Evolutionary conservation across 176 grass and related monocot species (phyloP), one percentile per base, ranked within the genome.

Genomic region (Chloris gayana): DNA sequence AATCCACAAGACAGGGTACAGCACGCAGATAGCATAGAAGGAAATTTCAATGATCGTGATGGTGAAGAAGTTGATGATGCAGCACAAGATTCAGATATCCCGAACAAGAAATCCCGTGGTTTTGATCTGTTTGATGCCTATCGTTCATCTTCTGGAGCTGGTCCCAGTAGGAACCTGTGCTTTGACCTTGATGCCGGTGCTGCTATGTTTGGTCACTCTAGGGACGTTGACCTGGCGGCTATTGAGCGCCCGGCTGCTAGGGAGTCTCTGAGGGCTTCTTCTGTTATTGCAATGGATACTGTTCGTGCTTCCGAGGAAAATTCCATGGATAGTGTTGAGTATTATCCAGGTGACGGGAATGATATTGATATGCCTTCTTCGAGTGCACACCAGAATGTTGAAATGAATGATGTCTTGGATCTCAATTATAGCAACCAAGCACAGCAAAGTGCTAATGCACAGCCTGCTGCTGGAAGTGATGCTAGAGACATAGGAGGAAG

Each of bases 301-400:
- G 80, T 93, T 83, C 85, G 37, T 45, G 86, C 84, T 47, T 61
- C 74, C 10, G 75, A 93, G 32, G 88, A 98, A 33, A 86, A 93
- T 81, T 98, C 96, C 7, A 98, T 98, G 96, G 96, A 98, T 76
- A 98, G 96, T 57, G 96, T 98, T 65, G 96, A 95, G 79, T 95
- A 98, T 81, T 83, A 98, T 86, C 96, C 92, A 9, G 92, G 86
- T 81, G 84, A 76, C 75, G 81, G 80, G 44, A 91, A 87, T 86
- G 92, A 89, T 79, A 74, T 91, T 65, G 74, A 91, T 77, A 90
- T 86, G 88, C 94, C 89, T 82, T 97, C 94, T 82, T 91, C 94
- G 12, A 91, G 87, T 67, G 74, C 85, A 30, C 68, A 88, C 39
- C 81, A 91, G 77, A 97, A 90, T 69, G 72, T 91, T 76, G 92